Conservation (phyloP, 2,329 filamentous ascomycete species). For the Colletotrichum aenigma region DNA sequence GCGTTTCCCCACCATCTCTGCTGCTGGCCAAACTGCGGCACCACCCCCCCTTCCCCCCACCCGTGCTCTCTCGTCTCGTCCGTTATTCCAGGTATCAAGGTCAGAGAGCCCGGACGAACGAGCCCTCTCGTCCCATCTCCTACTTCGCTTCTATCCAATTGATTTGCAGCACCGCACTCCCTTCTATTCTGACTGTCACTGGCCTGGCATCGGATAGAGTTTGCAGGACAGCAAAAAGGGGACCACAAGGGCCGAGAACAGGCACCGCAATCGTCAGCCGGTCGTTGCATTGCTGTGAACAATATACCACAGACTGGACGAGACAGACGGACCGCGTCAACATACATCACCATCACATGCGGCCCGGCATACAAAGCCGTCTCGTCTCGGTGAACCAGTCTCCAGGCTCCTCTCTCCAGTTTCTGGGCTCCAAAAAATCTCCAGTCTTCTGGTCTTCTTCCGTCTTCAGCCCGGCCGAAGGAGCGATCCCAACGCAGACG, state of each 20-base stretch:
- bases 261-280: neutral
- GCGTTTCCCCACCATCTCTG: constrained; percentile 14
- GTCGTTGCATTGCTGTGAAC: neutral
- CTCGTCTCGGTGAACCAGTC: neutral
- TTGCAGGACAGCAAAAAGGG: neutral
- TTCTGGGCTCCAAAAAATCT: neutral
- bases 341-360: neutral
- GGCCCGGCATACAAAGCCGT: neutral
- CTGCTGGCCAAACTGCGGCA: neutral
- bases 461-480: neutral
- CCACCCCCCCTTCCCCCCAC: neutral
- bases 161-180: neutral
- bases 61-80: neutral
- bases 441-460: neutral
- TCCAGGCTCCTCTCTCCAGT: neutral
- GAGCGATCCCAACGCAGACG: neutral
- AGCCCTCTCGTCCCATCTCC: constrained; percentile 11
- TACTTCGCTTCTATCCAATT: constrained; percentile 1
- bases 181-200: neutral
- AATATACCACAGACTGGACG: constrained; percentile 9
- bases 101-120: constrained; percentile 14
- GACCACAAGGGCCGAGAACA: neutral
- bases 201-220: constrained; percentile 10
- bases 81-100: constrained; percentile 6
- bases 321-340: constrained; percentile 1